Percentiles rank a stretch among this genome's conserved stretches.
These are phyloP conservation scores for Epichloe uncinata DNA, from an alignment of 2,329 filamentous ascomycete species.

Conservation along the genomic window DNA sequence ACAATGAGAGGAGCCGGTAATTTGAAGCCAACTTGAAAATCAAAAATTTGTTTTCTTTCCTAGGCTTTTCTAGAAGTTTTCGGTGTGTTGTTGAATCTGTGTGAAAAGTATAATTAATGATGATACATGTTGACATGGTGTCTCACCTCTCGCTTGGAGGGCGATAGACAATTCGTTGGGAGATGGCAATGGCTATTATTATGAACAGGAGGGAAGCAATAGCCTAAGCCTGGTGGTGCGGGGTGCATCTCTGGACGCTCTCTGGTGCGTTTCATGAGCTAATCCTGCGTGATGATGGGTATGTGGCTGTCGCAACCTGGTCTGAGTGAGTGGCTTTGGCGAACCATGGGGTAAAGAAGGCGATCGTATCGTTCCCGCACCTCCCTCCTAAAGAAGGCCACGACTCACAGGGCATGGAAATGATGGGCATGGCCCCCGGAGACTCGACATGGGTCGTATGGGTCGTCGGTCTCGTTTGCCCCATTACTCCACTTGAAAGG, in stretches of 20 bases:
- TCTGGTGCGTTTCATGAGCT: background rate
- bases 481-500: too few species aligned
- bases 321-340: slow-evolving; percentile 4
- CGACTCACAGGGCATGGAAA: too few species aligned
- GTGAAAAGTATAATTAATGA: background rate
- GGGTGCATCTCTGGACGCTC: background rate
- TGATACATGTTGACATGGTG: background rate
- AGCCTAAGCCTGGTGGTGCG: background rate
- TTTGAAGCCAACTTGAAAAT: too few species aligned
- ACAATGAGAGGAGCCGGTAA: too few species aligned
- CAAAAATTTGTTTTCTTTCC: background rate
- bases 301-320: slow-evolving; percentile 2
- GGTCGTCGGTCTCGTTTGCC: too few species aligned
- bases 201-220: background rate
- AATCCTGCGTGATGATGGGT: background rate
- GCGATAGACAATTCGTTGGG: background rate
- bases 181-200: background rate
- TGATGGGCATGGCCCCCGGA: background rate
- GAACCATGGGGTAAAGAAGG: slow-evolving; percentile 6
- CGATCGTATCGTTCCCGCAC: slow-evolving; percentile 20
- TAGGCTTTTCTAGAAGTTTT: background rate
- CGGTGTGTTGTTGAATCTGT: background rate
- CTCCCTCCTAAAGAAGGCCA: slow-evolving; percentile 14
- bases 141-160: background rate
- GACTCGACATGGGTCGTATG: too few species aligned